phyloP scores from a whole-genome alignment of 2,329 filamentous ascomycete genomes.

The Emmonsiellopsis sp. region DNA sequence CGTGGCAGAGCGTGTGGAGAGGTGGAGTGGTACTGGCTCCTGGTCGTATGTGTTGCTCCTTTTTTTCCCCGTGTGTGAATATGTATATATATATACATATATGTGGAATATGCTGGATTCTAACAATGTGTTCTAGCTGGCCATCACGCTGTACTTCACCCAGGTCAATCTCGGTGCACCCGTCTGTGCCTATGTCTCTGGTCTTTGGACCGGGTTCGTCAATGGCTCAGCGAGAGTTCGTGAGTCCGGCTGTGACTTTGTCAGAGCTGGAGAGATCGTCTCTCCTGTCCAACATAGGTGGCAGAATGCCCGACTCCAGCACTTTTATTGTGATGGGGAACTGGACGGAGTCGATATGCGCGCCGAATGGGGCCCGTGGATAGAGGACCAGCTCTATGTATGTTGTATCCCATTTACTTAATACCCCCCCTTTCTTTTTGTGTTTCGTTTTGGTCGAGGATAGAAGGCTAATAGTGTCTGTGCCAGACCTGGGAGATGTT shows the following conservation, averaged over 20 bases:
- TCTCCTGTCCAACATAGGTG: not conserved
- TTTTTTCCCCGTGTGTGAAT: not conserved
- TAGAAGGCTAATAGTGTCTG: not conserved
- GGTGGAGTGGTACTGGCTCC: no score
- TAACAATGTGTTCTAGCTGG: not conserved
- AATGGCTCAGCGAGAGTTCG: not conserved
- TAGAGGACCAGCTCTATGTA: slow-evolving; percentile 1
- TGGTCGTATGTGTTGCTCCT: not conserved
- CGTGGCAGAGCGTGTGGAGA: no score
- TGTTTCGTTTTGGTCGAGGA: not conserved
- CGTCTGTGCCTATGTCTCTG: not conserved
- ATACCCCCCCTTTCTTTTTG: not conserved
- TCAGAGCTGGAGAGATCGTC: not conserved
- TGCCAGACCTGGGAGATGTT: slow-evolving; percentile 1
- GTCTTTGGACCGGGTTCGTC: not conserved
- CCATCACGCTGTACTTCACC: not conserved
- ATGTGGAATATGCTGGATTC: not conserved
- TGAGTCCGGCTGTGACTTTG: not conserved
- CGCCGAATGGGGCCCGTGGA: not conserved
- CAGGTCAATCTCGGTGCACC: not conserved
- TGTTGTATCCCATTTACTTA: not conserved
- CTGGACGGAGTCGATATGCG: not conserved
- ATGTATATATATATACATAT: not conserved
- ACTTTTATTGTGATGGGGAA: slow-evolving; percentile 1
- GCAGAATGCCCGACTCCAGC: not conserved